Base-by-base conservation (phyloP, 1,284 basidiomycete genomes). In the Schizophyllum commune region DNA sequence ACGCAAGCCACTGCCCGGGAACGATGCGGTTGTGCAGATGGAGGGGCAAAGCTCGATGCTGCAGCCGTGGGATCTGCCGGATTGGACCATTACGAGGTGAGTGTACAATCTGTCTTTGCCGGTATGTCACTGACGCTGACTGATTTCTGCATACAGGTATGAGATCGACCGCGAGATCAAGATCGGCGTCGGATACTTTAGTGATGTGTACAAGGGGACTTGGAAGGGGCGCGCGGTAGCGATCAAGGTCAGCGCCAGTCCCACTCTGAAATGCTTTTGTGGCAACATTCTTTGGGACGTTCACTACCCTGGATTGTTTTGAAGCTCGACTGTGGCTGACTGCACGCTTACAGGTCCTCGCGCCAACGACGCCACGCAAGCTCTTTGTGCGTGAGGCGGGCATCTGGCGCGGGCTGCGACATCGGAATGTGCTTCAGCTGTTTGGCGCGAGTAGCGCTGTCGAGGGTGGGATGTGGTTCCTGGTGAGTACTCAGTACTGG, bases 21-120 rank as follows among this genome's bases (percentile, higher is more conserved):
- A 27, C 27, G 27, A 27, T 27, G 27, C 27, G 27, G 27, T 27
- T 5, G 27, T 27, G 27, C 27, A 27, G 27, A 27, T 27, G 27
- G 27, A 27, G 27, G 27, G 27, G 5, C 27, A 11, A 13, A 47
- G 39, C 39, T 11, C 39, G 39, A 47, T 47, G 39, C 39, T 13
- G 17, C 39, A 76, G 77, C 58, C 39, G 17, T 47, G 39, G 39
- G 17, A 47, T 21, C 70, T 90, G 32, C 88, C 89, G 0, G 81
- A 77, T 64, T 90, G 88, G 88, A 89, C 87, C 1, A 90, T 90
- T 66, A 91, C 88, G 11, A 76, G 79, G 78, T 82, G 63, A 34
- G 74, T 62, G n/a, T 65, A 56, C 2, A 62, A 19, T 51, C 58
- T 62, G 52, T 47, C 32, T 51, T 55, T 57, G 6, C 3, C 27